Percentiles rank a stretch among this genome's conserved stretches.
Conservation (phyloP, 2,329 filamentous ascomycete species). For the Penicillium decumbens region DNA sequence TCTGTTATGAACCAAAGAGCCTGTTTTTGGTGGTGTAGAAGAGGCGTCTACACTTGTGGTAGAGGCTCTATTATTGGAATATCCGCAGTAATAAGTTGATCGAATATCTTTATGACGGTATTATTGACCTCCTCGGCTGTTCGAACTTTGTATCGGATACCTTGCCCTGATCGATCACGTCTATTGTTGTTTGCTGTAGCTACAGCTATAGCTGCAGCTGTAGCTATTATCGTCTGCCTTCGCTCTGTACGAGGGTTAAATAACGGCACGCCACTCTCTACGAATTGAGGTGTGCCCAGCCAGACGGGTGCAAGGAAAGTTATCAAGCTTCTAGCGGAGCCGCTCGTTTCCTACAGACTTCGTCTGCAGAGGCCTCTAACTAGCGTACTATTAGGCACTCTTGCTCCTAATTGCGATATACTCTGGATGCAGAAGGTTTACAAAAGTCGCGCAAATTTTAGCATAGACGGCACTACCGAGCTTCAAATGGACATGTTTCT, state of each 20-base stretch:
- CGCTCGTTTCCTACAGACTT: no score
- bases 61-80: slow-evolving; percentile 69
- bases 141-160: slow-evolving; percentile 46
- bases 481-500: no score
- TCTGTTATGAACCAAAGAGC: slow-evolving; percentile 79
- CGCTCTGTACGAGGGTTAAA: slow-evolving; percentile 68
- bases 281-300: slow-evolving; percentile 61
- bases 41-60: slow-evolving; percentile 56
- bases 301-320: no score
- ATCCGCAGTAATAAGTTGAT: slow-evolving; percentile 71
- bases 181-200: slow-evolving; percentile 13
- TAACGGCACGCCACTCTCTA: slow-evolving; percentile 65
- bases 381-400: no score
- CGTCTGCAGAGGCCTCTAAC: no score
- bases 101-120: slow-evolving; percentile 82
- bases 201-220: slow-evolving; percentile 31
- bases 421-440: no score
- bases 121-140: slow-evolving; percentile 81
- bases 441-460: no score
- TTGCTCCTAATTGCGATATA: no score
- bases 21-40: slow-evolving; percentile 85
- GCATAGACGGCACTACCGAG: no score
- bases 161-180: slow-evolving; percentile 21
- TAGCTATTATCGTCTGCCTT: slow-evolving; percentile 43
- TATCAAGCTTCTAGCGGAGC: no score